These are phyloP conservation scores for Cymbopogon flexuosus DNA, from an alignment of 202 grass and related monocot species.

Conservation along the genomic window DNA sequence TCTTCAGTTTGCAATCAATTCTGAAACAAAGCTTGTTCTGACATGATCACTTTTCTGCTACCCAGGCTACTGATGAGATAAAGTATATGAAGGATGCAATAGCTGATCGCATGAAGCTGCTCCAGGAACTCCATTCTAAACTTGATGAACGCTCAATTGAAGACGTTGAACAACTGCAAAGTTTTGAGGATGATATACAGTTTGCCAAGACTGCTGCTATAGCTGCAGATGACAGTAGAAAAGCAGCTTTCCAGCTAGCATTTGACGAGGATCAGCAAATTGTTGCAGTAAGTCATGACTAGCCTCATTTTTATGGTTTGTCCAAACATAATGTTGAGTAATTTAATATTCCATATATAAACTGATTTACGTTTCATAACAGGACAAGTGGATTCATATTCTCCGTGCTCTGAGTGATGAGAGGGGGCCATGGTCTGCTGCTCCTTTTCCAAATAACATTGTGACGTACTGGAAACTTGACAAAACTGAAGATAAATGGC, in stretches of 20 bases:
- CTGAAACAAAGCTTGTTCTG: slow-evolving; percentile 22
- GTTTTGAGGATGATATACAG: slow-evolving; percentile 84
- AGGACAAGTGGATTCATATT: slow-evolving; percentile 98
- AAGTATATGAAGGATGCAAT: slow-evolving; percentile 68
- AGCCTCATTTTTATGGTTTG: slow-evolving; percentile 21
- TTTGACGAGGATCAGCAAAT: slow-evolving; percentile 96
- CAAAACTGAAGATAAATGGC: slow-evolving; percentile 93
- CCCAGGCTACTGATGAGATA: slow-evolving; percentile 75
- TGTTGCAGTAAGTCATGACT: slow-evolving; percentile 62
- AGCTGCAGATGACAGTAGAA: slow-evolving; percentile 78
- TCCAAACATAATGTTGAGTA: slow-evolving; percentile 15
- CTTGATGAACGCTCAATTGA: slow-evolving; percentile 60
- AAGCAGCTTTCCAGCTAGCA: slow-evolving; percentile 71
- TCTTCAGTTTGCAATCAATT: slow-evolving; percentile 11
- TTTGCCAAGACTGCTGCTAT: slow-evolving; percentile 64
- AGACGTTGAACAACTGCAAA: slow-evolving; percentile 57
- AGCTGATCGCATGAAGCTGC: slow-evolving; percentile 70
- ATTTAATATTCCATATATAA: slow-evolving; percentile 13
- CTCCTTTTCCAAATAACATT: slow-evolving; percentile 80
- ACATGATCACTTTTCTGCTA: slow-evolving; percentile 25
- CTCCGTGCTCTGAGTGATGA: slow-evolving; percentile 85
- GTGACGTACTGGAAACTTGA: slow-evolving; percentile 84
- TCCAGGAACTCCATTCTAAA: slow-evolving; percentile 77
- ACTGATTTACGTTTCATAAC: slow-evolving; percentile 36
- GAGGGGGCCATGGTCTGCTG: slow-evolving; percentile 86